Percentiles rank a stretch among this genome's conserved stretches.
Evolutionary conservation across 371 early-diverging fungal genomes (phyloP).

Genomic region (Rhizopus sp.): DNA sequence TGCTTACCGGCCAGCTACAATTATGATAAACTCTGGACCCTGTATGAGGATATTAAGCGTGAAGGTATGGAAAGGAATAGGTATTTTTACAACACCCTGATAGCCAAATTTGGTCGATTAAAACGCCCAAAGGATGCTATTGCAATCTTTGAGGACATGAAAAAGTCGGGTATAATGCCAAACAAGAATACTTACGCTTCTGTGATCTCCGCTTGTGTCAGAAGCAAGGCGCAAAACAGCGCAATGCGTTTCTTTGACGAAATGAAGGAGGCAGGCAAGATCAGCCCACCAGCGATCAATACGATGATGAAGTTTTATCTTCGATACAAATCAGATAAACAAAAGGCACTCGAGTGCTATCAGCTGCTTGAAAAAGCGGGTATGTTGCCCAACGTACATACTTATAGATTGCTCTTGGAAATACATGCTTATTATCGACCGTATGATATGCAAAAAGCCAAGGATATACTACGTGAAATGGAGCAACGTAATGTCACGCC

Average conservation of each 20-base stretch:
- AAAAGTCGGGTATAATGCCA: constrained; percentile 39
- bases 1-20: too few relatives aligned
- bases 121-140: constrained; percentile 51
- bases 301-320: constrained; percentile 61
- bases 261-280: constrained; percentile 29
- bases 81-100: constrained; percentile 60
- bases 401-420: constrained; percentile 54
- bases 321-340: constrained; percentile 48
- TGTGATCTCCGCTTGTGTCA: constrained; percentile 55
- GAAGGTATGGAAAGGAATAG: constrained; percentile 48
- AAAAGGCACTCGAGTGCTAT: constrained; percentile 48
- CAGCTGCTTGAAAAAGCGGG: constrained; percentile 36
- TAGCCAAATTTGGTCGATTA: constrained; percentile 54
- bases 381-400: constrained; percentile 49
- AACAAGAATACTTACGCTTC: constrained; percentile 57
- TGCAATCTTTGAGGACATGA: constrained; percentile 55
- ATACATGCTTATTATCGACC: constrained; percentile 37
- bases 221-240: constrained; percentile 44
- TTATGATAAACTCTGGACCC: neutral
- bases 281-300: constrained; percentile 40
- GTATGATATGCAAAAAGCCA: constrained; percentile 53
- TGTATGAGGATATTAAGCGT: constrained; percentile 51
- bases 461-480: constrained; percentile 46
- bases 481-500: constrained; percentile 38
- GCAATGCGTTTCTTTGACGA: constrained; percentile 49